Evolutionary conservation across 2,329 filamentous ascomycete species (phyloP), one percentile per base, ranked within the genome.

Genomic region (Nemania sp.): DNA sequence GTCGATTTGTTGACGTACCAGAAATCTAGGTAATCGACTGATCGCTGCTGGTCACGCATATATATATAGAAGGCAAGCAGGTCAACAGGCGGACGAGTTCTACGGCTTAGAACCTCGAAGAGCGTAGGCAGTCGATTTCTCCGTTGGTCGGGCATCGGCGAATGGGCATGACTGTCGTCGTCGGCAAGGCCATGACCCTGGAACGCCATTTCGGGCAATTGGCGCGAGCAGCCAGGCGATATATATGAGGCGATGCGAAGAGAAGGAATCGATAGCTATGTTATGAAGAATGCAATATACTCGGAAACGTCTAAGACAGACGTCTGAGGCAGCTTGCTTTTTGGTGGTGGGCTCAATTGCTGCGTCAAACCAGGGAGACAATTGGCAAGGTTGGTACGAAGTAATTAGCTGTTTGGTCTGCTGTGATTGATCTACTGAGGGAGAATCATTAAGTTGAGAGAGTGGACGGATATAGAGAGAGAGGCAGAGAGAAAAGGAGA

Each of bases 41-140:
- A 97, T 75, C 93, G 88, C 77, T 99, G 95, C 78, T 97, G 93
- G 76, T 99, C 96, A 71, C 95, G 87, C 95, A 99, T 99, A 79
- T 97, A 99, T 71, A 99, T 99, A 79, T 99, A 99, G 80, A 99
- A 99, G 1, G 93, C 97, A 77, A 97, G 99, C 11, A 99, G 83
- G 73, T 99, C 96, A 59, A 99, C 94, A 0, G 95, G 95, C 50
- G 96, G 91, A 18, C 96, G 83, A n/a, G 95, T 99, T 66, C 92
- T 88, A 68, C 96, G 88, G 74, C 92, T 97, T 63, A 99, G 81
- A 57, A 99, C 95, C 78, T 99, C 96, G 74, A 96, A 97, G 53
- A 99, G 86, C 1, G 92, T 97, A 48, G 95, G 95, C 60, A 99
- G 85, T 67, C 95, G 86, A 74, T 96, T 96, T 71, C 95, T 88